Evolutionary conservation across 345 rosid genomes (phyloP).

Genomic region (Isatis tinctoria): DNA sequence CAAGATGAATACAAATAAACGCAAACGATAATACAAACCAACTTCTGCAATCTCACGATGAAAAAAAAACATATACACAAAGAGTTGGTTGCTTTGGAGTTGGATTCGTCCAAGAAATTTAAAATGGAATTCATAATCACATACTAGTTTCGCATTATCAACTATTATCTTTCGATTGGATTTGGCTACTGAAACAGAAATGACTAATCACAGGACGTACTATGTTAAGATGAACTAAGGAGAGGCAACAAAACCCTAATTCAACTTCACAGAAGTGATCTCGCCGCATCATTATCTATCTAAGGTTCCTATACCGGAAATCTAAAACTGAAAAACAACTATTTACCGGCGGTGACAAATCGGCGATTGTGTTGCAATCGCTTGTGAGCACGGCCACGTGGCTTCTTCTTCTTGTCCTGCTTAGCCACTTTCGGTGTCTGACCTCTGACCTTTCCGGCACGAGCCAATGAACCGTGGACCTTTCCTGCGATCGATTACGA

Average conservation of each 20-base stretch:
- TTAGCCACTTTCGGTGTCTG: slow-evolving; percentile 14
- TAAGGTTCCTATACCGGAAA: neutral
- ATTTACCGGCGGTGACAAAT: slow-evolving; percentile 17
- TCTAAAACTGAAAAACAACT: neutral
- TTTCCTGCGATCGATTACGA: neutral
- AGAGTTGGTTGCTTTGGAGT: neutral
- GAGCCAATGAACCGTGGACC: slow-evolving; percentile 19
- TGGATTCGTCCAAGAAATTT: neutral
- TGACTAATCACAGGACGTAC: neutral
- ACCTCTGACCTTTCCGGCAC: slow-evolving; percentile 17
- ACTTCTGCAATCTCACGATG: too few relatives aligned
- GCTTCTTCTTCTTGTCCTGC: slow-evolving; percentile 14
- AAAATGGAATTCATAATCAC: neutral
- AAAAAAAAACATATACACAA: neutral
- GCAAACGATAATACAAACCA: neutral
- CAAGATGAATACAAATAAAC: neutral
- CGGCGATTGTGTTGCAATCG: slow-evolving; percentile 9
- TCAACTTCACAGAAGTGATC: neutral
- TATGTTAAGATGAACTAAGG: neutral
- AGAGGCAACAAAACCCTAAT: neutral
- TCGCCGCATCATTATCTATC: neutral
- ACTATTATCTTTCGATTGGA: neutral
- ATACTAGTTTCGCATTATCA: neutral
- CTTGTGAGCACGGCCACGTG: slow-evolving; percentile 16
- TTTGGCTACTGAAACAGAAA: neutral